Conservation (phyloP, 2,329 filamentous ascomycete species). For the Diplodia intermedia region DNA sequence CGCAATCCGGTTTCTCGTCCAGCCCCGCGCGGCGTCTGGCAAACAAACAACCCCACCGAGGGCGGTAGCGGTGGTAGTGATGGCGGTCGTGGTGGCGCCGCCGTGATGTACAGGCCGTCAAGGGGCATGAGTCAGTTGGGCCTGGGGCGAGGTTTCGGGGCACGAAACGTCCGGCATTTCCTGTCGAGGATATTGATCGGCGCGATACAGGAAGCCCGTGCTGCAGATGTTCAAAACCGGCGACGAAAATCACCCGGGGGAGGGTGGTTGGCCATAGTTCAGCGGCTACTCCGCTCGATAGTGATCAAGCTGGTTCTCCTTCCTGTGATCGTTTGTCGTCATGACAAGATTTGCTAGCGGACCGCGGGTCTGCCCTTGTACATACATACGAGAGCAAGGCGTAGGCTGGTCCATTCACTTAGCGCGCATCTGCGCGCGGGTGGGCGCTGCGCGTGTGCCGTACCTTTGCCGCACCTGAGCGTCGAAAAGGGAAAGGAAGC, state of each 20-base stretch:
- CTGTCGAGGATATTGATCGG: background rate
- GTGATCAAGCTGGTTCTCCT: background rate
- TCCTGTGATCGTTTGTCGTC: background rate
- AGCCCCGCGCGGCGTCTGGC: background rate
- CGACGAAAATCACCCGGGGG: background rate
- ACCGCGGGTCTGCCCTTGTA: too few relatives aligned
- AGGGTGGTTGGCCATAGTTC: background rate
- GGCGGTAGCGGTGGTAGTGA: background rate
- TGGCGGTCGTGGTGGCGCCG: background rate
- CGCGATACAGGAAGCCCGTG: background rate
- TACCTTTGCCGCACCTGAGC: background rate
- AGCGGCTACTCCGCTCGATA: background rate
- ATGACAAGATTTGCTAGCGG: background rate
- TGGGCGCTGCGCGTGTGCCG: background rate
- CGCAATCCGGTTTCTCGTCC: background rate
- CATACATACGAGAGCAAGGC: too few relatives aligned
- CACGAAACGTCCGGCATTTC: background rate
- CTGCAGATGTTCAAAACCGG: background rate
- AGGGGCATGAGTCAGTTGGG: background rate
- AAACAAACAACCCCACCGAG: background rate
- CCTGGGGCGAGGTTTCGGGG: background rate
- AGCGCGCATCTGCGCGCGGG: background rate
- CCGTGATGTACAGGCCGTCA: background rate
- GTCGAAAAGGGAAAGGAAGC: background rate
- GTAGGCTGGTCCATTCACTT: background rate